A percentile compares a stretch with the other conserved stretches of the same genome.
These are phyloP conservation scores for Alternaria rosae DNA, from an alignment of 2,329 filamentous ascomycete genomes.

Conservation along the genomic window DNA sequence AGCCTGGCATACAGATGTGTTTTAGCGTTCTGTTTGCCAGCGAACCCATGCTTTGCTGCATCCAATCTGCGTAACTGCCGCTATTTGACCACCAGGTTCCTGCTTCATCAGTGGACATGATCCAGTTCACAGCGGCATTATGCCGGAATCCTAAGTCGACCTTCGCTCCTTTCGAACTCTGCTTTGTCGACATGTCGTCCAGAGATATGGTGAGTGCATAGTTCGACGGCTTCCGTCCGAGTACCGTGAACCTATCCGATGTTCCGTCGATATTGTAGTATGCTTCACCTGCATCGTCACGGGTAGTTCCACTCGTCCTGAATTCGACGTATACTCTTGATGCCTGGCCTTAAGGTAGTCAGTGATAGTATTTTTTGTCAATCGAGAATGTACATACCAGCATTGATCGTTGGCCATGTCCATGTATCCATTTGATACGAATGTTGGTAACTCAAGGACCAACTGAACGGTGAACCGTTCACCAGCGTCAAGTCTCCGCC, in stretches of 20 bases:
- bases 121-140: conserved; percentile 48
- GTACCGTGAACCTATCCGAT: conserved; percentile 40
- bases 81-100: conserved; percentile 48
- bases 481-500: conserved; percentile 50
- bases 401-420: conserved; percentile 45
- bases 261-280: conserved; percentile 44
- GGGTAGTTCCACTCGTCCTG: conserved; percentile 34
- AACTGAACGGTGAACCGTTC: conserved; percentile 53
- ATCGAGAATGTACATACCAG: conserved; percentile 22
- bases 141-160: conserved; percentile 48
- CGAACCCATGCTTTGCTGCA: conserved; percentile 50
- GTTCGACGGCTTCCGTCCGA: conserved; percentile 40
- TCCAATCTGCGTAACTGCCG: conserved; percentile 49
- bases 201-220: conserved; percentile 43
- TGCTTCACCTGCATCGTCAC: conserved; percentile 47
- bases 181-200: conserved; percentile 40
- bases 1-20: conserved; percentile 58
- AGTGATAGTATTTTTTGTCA: neutral
- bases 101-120: conserved; percentile 47
- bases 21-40: conserved; percentile 53
- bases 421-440: conserved; percentile 52
- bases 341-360: conserved; percentile 28
- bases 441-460: conserved; percentile 37
- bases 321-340: conserved; percentile 44
- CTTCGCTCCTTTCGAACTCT: conserved; percentile 41